Percentiles rank a stretch among this genome's conserved stretches.
These are phyloP conservation scores for Metarhizium brunneum DNA, from an alignment of 2,329 filamentous ascomycete species.

Conservation along the genomic window DNA sequence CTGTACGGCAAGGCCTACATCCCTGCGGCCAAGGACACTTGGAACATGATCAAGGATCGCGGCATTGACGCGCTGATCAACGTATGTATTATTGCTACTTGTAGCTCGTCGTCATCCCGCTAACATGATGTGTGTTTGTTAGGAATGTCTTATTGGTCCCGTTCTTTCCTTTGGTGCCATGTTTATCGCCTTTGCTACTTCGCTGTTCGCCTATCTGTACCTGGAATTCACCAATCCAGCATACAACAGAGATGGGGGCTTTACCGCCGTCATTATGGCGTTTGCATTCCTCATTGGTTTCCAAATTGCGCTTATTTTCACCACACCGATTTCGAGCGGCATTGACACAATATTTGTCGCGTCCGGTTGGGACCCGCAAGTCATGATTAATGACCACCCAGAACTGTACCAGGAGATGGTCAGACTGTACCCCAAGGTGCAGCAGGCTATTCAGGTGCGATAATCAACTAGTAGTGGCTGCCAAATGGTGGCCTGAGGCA, in stretches of 20 bases:
- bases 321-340: constrained; percentile 79
- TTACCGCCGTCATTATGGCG: constrained; percentile 69
- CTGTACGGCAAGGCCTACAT: constrained; percentile 88
- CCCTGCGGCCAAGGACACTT: constrained; percentile 78
- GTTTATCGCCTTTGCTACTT: constrained; percentile 76
- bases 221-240: constrained; percentile 69
- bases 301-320: constrained; percentile 83
- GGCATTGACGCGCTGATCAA: constrained; percentile 87
- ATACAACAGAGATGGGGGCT: constrained; percentile 62
- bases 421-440: constrained; percentile 72
- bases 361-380: constrained; percentile 57
- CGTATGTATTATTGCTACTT: constrained; percentile 17
- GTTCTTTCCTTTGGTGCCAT: constrained; percentile 69
- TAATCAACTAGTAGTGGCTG: background rate
- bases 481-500: background rate
- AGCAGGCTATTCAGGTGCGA: constrained; percentile 54
- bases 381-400: constrained; percentile 70
- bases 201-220: constrained; percentile 79
- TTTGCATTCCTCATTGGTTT: constrained; percentile 85
- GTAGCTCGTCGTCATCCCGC: background rate
- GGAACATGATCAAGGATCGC: constrained; percentile 84
- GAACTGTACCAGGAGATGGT: constrained; percentile 76
- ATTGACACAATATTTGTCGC: constrained; percentile 89
- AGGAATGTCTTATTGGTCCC: constrained; percentile 70
- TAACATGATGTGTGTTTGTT: constrained; percentile 6